Evolutionary conservation across 2,329 filamentous ascomycete species (phyloP).

Genomic region (Fusarium heterosporum): DNA sequence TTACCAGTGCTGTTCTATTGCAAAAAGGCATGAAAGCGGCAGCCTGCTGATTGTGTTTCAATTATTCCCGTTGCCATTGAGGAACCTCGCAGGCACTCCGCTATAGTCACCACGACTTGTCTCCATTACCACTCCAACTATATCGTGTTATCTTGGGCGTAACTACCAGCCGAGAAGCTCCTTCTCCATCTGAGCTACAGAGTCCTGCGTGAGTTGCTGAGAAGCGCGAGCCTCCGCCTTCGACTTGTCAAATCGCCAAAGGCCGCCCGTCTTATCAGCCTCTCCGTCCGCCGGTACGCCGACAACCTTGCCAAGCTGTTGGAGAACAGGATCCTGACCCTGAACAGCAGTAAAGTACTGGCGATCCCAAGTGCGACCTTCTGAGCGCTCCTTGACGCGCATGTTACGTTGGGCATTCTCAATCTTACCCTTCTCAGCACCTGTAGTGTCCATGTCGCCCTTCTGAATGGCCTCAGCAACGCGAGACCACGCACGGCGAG

Average conservation of each 20-base stretch:
- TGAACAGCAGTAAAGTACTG: conserved; percentile 78
- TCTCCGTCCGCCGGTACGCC: conserved; percentile 65
- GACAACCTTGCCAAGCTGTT: conserved; percentile 58
- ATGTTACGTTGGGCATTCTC: conserved; percentile 85
- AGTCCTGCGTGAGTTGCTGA: conserved; percentile 54
- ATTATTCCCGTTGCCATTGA: conserved; percentile 1
- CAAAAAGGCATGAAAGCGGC: too few species aligned
- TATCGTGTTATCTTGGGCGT: conserved; percentile 8
- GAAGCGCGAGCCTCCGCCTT: conserved; percentile 56
- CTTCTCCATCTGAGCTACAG: conserved; percentile 58
- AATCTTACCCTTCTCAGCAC: conserved; percentile 85
- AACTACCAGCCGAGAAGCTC: conserved; percentile 57
- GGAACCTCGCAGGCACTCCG: too few species aligned
- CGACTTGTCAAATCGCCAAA: conserved; percentile 68
- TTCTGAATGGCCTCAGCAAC: conserved; percentile 83
- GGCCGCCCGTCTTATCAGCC: conserved; percentile 69
- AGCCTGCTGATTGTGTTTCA: too few species aligned
- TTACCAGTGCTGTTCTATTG: not conserved
- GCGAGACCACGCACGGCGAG: conserved; percentile 86
- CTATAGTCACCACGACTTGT: conserved; percentile 16
- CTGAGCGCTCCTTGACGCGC: conserved; percentile 79
- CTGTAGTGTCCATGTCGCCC: conserved; percentile 86
- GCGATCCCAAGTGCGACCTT: conserved; percentile 81
- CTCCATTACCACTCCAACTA: conserved; percentile 2
- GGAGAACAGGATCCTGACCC: conserved; percentile 59